Conservation (phyloP, 2,329 filamentous ascomycete genomes). For the Cladosporium sp. region DNA sequence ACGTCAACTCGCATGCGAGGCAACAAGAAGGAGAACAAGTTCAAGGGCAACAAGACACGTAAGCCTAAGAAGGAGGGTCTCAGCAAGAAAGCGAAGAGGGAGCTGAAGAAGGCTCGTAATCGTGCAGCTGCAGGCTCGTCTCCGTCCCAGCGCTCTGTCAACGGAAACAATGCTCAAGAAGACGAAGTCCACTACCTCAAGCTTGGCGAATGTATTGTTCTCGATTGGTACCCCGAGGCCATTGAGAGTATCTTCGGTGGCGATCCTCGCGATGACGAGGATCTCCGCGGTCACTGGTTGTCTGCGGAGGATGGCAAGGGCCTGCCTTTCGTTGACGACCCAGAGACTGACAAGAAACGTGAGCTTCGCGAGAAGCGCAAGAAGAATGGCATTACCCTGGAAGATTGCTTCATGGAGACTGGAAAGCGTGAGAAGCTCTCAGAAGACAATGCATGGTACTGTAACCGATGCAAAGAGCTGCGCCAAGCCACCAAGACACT, state of each 20-base stretch:
- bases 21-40: constrained; percentile 28
- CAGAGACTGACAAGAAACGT: constrained; percentile 65
- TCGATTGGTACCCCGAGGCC: constrained; percentile 78
- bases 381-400: constrained; percentile 77
- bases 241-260: constrained; percentile 70
- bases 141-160: constrained; percentile 14
- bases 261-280: constrained; percentile 45
- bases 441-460: constrained; percentile 97
- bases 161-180: constrained; percentile 20
- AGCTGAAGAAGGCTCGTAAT: constrained; percentile 15
- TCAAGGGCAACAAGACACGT: constrained; percentile 21
- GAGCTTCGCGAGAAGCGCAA: constrained; percentile 65
- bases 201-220: constrained; percentile 79
- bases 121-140: constrained; percentile 1
- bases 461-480: constrained; percentile 91
- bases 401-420: constrained; percentile 92
- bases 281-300: constrained; percentile 59
- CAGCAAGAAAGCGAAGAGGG: constrained; percentile 25
- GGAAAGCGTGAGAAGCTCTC: constrained; percentile 91
- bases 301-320: constrained; percentile 57
- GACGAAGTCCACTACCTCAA: constrained; percentile 56
- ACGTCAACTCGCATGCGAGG: constrained; percentile 19
- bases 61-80: constrained; percentile 23
- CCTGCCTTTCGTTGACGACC: constrained; percentile 56
- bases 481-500: constrained; percentile 93